Evolutionary conservation across 345 rosid genomes (phyloP), one percentile per base, ranked within the genome.

Genomic region (Acer campestre): DNA sequence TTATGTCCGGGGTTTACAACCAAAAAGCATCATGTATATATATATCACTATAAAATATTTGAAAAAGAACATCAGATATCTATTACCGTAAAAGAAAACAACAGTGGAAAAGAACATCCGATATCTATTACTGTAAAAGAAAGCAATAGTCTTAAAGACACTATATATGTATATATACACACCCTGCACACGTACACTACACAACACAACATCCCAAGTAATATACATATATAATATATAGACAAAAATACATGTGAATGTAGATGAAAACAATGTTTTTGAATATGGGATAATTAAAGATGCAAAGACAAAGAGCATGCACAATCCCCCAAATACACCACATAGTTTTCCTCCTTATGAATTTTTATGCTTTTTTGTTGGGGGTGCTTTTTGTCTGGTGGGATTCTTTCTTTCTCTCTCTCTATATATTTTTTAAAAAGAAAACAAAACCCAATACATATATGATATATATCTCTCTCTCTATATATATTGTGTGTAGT

Each of bases 311-410:
- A 53, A 70, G 20, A 44, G 27, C 22, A 17, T 61, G 68, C 68
- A 31, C 74, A 71, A 48, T 71, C 44, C 75, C 61, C 69, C 27
- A 74, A 61, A 49, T 1, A 63, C 77, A 59, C 61, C 70, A 74
- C 62, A 64, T 48, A 27, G 29, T 14, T 73, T 40, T 63, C 27
- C 63, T 59, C 5, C 46, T 42, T 11, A 25, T 7, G n/a, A 3
- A 6, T 56, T 27, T 4, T 29, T 13, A 59, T 22, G 51, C 67
- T 73, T 74, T 62, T 56, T 74, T 62, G 67, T 12, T 49, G 55
- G 61, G 61, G 61, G 59, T 46, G 49, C 70, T 74, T 74, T 74
- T 64, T 74, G 77, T 74, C 77, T 74, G 61, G 46, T 64, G 48
- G 40, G 51, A 23, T 38, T 67, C 51, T 67, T 18, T 67, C n/a